phyloP scores from a whole-genome alignment of 2,329 filamentous ascomycete species.

The Ceratocystis cacaofunesta region DNA sequence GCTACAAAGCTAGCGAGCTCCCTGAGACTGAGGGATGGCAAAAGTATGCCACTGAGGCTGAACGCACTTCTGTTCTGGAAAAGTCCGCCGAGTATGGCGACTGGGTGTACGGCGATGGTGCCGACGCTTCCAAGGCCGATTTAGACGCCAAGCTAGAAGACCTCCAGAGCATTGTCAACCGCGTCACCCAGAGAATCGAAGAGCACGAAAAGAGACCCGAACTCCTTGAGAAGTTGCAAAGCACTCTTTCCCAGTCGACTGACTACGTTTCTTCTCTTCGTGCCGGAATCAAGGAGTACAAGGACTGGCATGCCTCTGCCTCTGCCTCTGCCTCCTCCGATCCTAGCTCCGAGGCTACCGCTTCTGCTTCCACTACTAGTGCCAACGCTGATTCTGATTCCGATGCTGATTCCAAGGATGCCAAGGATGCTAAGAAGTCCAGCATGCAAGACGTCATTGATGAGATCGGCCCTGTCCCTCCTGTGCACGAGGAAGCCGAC shows the following conservation, averaged over 20 bases:
- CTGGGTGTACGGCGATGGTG: slow-evolving; percentile 81
- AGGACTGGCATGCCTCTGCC: slow-evolving; percentile 41
- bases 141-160: slow-evolving; percentile 63
- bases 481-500: slow-evolving; percentile 60
- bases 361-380: slow-evolving; percentile 30
- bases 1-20: slow-evolving; percentile 75
- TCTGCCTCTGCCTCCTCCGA: slow-evolving; percentile 34
- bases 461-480: slow-evolving; percentile 40
- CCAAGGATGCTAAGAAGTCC: slow-evolving; percentile 30
- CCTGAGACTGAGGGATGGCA: slow-evolving; percentile 64
- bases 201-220: slow-evolving; percentile 60
- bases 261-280: slow-evolving; percentile 57
- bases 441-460: slow-evolving; percentile 32
- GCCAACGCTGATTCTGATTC: slow-evolving; percentile 38
- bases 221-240: slow-evolving; percentile 50
- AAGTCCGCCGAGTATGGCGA: slow-evolving; percentile 59
- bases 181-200: slow-evolving; percentile 58
- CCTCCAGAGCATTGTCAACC: slow-evolving; percentile 62
- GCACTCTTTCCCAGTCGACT: slow-evolving; percentile 55
- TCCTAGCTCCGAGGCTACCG: slow-evolving; percentile 27
- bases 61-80: slow-evolving; percentile 51
- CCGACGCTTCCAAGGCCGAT: slow-evolving; percentile 57
- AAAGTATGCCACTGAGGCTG: slow-evolving; percentile 50
- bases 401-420: slow-evolving; percentile 32
- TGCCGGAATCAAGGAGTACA: slow-evolving; percentile 53